Base-by-base conservation (phyloP, 148 eudicot species). In the Rhododendron williamsianum region DNA sequence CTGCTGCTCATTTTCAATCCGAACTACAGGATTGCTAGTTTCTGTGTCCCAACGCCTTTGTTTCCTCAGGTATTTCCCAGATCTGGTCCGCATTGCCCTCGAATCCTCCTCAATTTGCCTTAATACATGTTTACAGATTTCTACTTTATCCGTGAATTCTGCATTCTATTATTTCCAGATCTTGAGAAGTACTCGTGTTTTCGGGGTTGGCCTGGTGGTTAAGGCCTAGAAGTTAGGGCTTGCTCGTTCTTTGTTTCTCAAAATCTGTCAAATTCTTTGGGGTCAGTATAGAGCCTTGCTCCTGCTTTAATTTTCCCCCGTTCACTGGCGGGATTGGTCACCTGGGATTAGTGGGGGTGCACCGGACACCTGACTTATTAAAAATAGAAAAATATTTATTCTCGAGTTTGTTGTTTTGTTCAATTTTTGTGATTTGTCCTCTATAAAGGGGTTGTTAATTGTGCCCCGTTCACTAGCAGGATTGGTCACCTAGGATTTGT, bases 21-120 rank as follows among this genome's bases (percentile, higher is more conserved):
- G 36, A 41, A 48, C 30, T 85, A 49, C 87, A 84, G 84, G 83
- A 80, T 41, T 81, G 77, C 60, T 83, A 78, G 88, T 48, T 86
- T 43, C 80, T 36, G 87, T 60, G 15, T 71, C 27, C 60, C 79
- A 38, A 27, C 51, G 23, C 74, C n/a, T 52, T 9, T 35, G 15
- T 3, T 35, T 79, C 33, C 36, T 85, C 88, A 85, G 91, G 87
- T 89, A 81, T 45, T 6, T 77, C 76, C 27, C 88, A 91, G 92
- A 91, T 89, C 92, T 89, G 89, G 84, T 33, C 25, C 78, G 77
- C 88, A 86, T 86, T 86, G 54, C 84, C 19, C 52, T 19, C 48
- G 69, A 46, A 41, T 30, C 81, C 82, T 7, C 36, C 83, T 73
- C 21, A 35, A 3, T 58, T 35, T 80, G 10, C 12, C 13, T 46